These are phyloP conservation scores for Sarocladiaceae sp. DNA, from an alignment of 2,329 filamentous ascomycete genomes.

Conservation along the genomic window DNA sequence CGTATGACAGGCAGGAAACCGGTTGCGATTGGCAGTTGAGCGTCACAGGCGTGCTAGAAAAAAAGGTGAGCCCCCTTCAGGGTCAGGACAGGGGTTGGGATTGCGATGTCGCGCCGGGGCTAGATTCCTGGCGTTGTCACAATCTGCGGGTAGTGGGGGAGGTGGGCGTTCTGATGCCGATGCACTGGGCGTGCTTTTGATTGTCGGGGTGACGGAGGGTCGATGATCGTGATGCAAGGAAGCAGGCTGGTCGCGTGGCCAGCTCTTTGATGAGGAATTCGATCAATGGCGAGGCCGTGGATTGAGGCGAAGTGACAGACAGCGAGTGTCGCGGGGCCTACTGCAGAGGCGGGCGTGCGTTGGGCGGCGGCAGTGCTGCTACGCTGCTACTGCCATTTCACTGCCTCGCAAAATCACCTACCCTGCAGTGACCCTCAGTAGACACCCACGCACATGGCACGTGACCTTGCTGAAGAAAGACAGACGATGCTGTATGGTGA, in stretches of 20 bases:
- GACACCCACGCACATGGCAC: no score
- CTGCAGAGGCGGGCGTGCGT: background rate
- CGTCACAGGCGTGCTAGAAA: slow-evolving; percentile 1
- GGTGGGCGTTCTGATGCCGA: no score
- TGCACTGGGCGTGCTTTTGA: no score
- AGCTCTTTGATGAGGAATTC: slow-evolving; percentile 5
- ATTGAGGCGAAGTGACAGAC: no score
- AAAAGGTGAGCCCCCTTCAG: slow-evolving; percentile 9
- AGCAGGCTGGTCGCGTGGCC: slow-evolving; percentile 4
- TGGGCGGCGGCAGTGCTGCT: slow-evolving; percentile 1
- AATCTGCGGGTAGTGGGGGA: slow-evolving; percentile 3
- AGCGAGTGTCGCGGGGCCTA: slow-evolving; percentile 7
- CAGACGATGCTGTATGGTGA: no score
- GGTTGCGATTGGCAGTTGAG: background rate
- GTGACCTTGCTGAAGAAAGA: background rate
- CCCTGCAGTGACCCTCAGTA: no score
- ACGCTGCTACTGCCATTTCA: background rate
- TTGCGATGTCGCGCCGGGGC: slow-evolving; percentile 7
- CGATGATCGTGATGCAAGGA: slow-evolving; percentile 2
- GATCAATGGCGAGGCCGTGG: slow-evolving; percentile 4
- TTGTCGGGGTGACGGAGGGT: background rate
- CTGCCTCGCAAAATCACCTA: no score
- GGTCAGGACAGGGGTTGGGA: slow-evolving; percentile 5
- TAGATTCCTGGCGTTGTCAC: slow-evolving; percentile 3
- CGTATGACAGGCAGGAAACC: no score